A percentile compares a stretch with the other conserved stretches of the same genome.
Conservation (phyloP, 768 basidiomycete genomes). For the Ephemerocybe angulata region DNA sequence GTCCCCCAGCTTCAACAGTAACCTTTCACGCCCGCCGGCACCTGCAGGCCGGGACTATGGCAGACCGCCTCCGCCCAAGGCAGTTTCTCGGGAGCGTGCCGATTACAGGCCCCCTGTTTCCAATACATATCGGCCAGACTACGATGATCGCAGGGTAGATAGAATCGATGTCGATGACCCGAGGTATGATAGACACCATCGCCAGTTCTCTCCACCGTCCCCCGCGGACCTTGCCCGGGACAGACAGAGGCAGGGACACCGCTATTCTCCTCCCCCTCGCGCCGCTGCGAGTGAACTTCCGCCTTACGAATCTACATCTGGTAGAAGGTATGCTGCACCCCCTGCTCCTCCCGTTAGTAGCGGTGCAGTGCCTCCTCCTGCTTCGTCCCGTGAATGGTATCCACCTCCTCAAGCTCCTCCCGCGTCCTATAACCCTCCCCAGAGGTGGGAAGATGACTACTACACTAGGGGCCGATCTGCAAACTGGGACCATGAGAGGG, state of each 20-base stretch:
- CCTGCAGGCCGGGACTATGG: neutral
- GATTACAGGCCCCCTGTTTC: neutral
- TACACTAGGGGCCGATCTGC: constrained; percentile 19
- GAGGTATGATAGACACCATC: constrained; percentile 28
- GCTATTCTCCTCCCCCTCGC: constrained; percentile 28
- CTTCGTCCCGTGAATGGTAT: constrained; percentile 24
- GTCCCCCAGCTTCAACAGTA: neutral
- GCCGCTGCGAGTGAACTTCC: constrained; percentile 30
- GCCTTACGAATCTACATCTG: constrained; percentile 9
- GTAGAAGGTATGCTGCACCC: constrained; percentile 13
- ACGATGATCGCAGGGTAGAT: constrained; percentile 36
- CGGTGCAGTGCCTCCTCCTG: constrained; percentile 21
- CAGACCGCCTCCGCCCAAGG: neutral
- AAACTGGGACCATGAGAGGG: constrained; percentile 16
- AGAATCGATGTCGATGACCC: constrained; percentile 31
- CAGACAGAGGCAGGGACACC: constrained; percentile 22
- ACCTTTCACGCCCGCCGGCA: neutral
- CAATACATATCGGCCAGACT: constrained; percentile 36
- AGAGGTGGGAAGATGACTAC: constrained; percentile 5
- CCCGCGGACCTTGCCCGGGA: constrained; percentile 13
- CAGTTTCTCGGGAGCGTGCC: neutral
- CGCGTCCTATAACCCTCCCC: constrained; percentile 3
- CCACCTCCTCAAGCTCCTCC: constrained; percentile 24
- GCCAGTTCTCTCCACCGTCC: constrained; percentile 13
- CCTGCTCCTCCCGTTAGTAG: constrained; percentile 21